phyloP scores from a whole-genome alignment of 352 stramenopile genomes.

The Pythium apleroticum region DNA sequence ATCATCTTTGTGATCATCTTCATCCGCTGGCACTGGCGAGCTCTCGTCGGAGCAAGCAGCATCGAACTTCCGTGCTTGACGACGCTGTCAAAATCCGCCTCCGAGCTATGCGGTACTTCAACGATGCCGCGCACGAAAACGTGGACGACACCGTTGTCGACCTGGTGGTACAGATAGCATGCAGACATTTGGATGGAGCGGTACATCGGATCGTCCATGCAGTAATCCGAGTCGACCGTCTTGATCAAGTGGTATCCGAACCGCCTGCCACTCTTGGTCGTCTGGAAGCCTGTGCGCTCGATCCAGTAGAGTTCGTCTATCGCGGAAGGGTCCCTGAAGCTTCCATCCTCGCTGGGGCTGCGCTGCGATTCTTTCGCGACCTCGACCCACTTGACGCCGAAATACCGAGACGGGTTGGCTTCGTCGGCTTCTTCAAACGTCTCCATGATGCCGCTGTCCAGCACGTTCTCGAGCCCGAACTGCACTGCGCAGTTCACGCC shows the following conservation, averaged over 20 bases:
- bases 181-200: constrained; percentile 51
- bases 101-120: constrained; percentile 35
- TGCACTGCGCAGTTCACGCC: constrained; percentile 47
- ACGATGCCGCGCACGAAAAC: constrained; percentile 63
- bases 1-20: constrained; percentile 53
- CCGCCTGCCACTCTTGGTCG: constrained; percentile 27
- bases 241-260: constrained; percentile 71
- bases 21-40: constrained; percentile 50
- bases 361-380: constrained; percentile 12
- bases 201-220: constrained; percentile 15
- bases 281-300: constrained; percentile 43
- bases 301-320: constrained; percentile 63
- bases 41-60: constrained; percentile 39
- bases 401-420: constrained; percentile 43
- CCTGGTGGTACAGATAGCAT: constrained; percentile 64
- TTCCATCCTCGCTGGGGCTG: constrained; percentile 12
- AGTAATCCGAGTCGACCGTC: constrained; percentile 40
- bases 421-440: constrained; percentile 37
- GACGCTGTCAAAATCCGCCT: constrained; percentile 14
- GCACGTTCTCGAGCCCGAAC: constrained; percentile 37
- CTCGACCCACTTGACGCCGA: constrained; percentile 68
- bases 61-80: constrained; percentile 28
- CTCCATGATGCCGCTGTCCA: constrained; percentile 51
- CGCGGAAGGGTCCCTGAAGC: constrained; percentile 22
- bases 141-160: constrained; percentile 39